Percentiles rank a stretch among this genome's conserved stretches.
These are phyloP conservation scores for Zea luxurians DNA, from an alignment of 176 grass and related monocot species.

Conservation along the genomic window DNA sequence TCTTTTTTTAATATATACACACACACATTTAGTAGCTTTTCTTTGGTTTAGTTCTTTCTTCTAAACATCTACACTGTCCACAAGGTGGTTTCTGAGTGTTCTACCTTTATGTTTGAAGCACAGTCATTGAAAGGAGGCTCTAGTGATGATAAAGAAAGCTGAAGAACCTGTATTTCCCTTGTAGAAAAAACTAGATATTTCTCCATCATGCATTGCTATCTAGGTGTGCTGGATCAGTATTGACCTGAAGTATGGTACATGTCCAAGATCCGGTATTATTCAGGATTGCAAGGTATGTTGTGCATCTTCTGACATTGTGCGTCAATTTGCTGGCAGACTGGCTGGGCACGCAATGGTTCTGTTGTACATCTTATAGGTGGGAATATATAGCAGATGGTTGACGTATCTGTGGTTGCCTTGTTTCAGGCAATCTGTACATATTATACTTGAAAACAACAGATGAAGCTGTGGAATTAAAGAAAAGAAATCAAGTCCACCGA, in stretches of 20 bases:
- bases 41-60: not conserved
- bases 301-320: not conserved
- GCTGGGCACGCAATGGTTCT: not conserved
- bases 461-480: conserved; percentile 31
- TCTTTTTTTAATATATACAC: not conserved
- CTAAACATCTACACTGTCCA: not conserved
- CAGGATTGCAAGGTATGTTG: conserved; percentile 32
- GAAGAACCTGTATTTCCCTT: conserved; percentile 21
- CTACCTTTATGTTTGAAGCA: conserved; percentile 3
- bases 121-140: conserved; percentile 45
- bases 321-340: not conserved
- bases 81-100: conserved; percentile 7
- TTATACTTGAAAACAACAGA: conserved; percentile 35
- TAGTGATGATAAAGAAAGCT: conserved; percentile 38
- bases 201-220: conserved; percentile 9
- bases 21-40: not conserved
- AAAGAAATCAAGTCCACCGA: not conserved
- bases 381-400: not conserved
- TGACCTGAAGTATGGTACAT: conserved; percentile 5
- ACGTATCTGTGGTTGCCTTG: not conserved
- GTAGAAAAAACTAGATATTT: conserved; percentile 22
- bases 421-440: conserved; percentile 49
- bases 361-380: not conserved
- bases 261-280: not conserved
- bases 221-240: conserved; percentile 1